These are phyloP conservation scores for Syncephalastrum monosporum DNA, from an alignment of 371 early-diverging fungal genomes.

Conservation along the genomic window DNA sequence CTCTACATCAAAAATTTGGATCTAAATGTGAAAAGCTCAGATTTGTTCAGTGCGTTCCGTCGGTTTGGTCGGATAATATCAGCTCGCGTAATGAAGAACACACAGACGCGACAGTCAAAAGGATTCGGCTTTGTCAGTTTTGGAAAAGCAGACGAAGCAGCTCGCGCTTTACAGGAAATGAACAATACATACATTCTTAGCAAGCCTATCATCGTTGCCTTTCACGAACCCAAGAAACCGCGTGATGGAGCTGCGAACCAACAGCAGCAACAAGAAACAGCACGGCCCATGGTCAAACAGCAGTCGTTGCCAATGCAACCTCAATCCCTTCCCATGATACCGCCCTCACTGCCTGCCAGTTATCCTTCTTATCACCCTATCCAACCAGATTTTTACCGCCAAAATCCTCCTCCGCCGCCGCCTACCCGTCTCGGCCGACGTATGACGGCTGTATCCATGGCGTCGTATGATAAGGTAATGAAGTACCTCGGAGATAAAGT, in stretches of 20 bases:
- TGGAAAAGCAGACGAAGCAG: conserved; percentile 40
- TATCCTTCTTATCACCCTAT: neutral
- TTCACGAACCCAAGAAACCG: conserved; percentile 49
- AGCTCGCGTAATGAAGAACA: conserved; percentile 49
- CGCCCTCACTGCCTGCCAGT: neutral
- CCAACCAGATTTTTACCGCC: too few species aligned
- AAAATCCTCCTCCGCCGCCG: too few species aligned
- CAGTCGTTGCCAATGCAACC: neutral
- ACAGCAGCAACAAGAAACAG: conserved; percentile 1
- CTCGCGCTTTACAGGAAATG: conserved; percentile 35
- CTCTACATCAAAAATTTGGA: conserved; percentile 58
- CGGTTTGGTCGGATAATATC: conserved; percentile 52
- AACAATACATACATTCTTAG: conserved; percentile 29
- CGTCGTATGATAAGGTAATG: too few species aligned
- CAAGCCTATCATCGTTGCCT: conserved; percentile 46
- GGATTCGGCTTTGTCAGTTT: conserved; percentile 54
- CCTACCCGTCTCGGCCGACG: too few species aligned
- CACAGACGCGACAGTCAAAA: conserved; percentile 42
- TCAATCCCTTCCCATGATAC: neutral
- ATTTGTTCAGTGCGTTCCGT: conserved; percentile 47
- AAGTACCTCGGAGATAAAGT: too few species aligned
- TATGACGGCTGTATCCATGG: too few species aligned
- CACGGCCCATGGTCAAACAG: neutral
- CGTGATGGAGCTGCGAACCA: conserved; percentile 9
- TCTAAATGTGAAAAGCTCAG: conserved; percentile 42